These are phyloP conservation scores for Trichoderma polysporum DNA, from an alignment of 2,329 filamentous ascomycete species.

Conservation along the genomic window DNA sequence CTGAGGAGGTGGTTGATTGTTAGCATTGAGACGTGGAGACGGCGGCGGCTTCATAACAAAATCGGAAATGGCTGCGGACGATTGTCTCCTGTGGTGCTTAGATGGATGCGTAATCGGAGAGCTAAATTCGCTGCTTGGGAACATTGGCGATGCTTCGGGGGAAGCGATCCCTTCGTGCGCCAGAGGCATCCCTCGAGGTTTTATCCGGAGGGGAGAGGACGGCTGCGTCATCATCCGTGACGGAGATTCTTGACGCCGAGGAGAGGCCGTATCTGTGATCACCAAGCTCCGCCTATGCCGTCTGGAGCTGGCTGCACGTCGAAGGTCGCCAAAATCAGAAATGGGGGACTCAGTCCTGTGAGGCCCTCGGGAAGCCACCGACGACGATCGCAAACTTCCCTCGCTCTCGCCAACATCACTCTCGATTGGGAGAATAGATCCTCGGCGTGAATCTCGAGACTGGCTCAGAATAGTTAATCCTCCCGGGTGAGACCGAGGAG, in stretches of 20 bases:
- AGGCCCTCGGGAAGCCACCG: constrained; percentile 65
- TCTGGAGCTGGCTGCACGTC: constrained; percentile 72
- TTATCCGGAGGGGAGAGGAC: constrained; percentile 85
- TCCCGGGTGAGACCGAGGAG: constrained; percentile 78
- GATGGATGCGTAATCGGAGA: constrained; percentile 64
- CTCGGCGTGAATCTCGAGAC: constrained; percentile 66
- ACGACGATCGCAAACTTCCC: constrained; percentile 79
- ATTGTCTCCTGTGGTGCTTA: constrained; percentile 81
- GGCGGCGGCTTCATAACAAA: constrained; percentile 66
- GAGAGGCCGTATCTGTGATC: constrained; percentile 74
- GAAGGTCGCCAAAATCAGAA: constrained; percentile 76
- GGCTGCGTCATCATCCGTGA: constrained; percentile 69
- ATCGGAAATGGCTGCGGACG: constrained; percentile 81
- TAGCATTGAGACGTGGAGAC: constrained; percentile 75
- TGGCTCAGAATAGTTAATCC: constrained; percentile 57
- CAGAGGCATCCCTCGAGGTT: constrained; percentile 65
- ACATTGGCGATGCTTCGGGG: constrained; percentile 84
- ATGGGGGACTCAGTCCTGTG: constrained; percentile 84
- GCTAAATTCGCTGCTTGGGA: constrained; percentile 77
- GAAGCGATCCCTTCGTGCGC: constrained; percentile 69
- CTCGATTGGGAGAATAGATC: constrained; percentile 71
- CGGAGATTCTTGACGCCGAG: constrained; percentile 84
- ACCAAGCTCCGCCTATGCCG: constrained; percentile 88
- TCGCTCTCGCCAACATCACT: constrained; percentile 86
- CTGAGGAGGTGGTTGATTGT: constrained; percentile 72